Evolutionary conservation across 208 protist species (phyloP), one percentile per base, ranked within the genome.

Genomic region (Novymonas esmeraldas): DNA sequence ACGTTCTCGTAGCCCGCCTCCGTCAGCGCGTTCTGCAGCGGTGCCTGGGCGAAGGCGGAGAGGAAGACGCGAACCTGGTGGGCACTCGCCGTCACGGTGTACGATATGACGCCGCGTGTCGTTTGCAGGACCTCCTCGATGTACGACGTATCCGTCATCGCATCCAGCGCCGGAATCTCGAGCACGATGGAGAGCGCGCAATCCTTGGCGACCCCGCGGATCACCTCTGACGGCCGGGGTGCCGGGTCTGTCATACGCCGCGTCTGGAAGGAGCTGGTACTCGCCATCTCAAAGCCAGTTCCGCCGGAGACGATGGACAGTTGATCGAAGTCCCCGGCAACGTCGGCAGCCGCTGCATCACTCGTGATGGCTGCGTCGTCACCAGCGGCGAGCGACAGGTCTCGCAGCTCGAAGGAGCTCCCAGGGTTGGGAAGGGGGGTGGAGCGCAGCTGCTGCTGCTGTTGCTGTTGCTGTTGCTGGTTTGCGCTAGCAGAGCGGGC

Each of bases 111-210:
- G 11, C 93, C 93, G 11, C 80, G 78, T 11, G 88, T 90, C 3
- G 70, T 84, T 65, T 92, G 86, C 64, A 97, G 71, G 54, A 97
- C 79, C 39, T 87, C 78, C 50, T 95, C 90, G 6, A 97, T 66
- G n/a, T 87, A 77, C 11, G 81, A 66, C 13, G 68, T 75, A 49
- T 83, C 85, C 6, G 72, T 76, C 62, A 63, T 74, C 2, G 78
- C 66, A 33, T 83, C 73, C 51, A 97, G 64, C 26, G 86, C 82
- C n/a, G 90, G 90, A 26, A 94, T 69, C 39, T 94, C 89, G 3
- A 97, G 54, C 36, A 89, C 44, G 46, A 92, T 84, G n/a, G 78
- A 83, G 22, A 84, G 82, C 29, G 83, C 67, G 34, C 76, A 73
- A 31, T 87, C 77, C 2, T 79, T 73, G 39, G 45, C 58, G n/a